Conservation (phyloP, 2,329 filamentous ascomycete genomes). For the Aureobasidium sp. region DNA sequence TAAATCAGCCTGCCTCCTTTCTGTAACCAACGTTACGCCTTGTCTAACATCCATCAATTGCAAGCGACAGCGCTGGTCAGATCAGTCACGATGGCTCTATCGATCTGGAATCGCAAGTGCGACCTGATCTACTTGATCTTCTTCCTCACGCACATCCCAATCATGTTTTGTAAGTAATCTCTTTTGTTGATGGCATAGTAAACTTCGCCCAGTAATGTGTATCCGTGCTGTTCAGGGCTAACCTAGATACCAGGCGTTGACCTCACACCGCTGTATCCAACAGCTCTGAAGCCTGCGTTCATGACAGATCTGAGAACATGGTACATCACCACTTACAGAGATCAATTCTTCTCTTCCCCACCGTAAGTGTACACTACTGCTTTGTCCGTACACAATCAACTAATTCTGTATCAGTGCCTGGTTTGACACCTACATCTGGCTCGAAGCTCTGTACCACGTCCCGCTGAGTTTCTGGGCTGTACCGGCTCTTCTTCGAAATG, state of each 20-base stretch:
- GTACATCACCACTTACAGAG: slow-evolving; percentile 55
- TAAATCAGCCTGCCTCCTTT: background rate
- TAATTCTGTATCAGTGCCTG: slow-evolving; percentile 35
- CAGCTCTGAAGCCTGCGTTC: slow-evolving; percentile 41
- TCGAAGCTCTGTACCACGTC: slow-evolving; percentile 55
- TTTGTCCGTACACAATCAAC: background rate
- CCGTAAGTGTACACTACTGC: slow-evolving; percentile 31
- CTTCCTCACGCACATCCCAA: slow-evolving; percentile 54
- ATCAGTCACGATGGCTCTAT: slow-evolving; percentile 23
- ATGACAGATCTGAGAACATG: slow-evolving; percentile 46
- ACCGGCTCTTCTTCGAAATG: slow-evolving; percentile 45
- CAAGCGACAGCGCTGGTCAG: background rate
- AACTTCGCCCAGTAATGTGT: background rate
- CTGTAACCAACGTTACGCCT: background rate
- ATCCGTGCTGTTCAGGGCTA: background rate
- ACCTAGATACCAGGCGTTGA: slow-evolving; percentile 46
- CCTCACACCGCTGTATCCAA: slow-evolving; percentile 52
- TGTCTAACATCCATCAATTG: background rate
- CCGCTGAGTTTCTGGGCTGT: slow-evolving; percentile 56
- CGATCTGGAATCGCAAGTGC: slow-evolving; percentile 34
- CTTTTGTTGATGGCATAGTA: background rate
- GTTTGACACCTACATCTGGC: slow-evolving; percentile 51
- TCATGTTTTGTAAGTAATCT: slow-evolving; percentile 50
- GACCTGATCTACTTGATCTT: slow-evolving; percentile 50
- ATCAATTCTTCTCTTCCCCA: slow-evolving; percentile 55